Evolutionary conservation across 768 basidiomycete species (phyloP), one percentile per base, ranked within the genome.

Genomic region (Obba rivulosa): DNA sequence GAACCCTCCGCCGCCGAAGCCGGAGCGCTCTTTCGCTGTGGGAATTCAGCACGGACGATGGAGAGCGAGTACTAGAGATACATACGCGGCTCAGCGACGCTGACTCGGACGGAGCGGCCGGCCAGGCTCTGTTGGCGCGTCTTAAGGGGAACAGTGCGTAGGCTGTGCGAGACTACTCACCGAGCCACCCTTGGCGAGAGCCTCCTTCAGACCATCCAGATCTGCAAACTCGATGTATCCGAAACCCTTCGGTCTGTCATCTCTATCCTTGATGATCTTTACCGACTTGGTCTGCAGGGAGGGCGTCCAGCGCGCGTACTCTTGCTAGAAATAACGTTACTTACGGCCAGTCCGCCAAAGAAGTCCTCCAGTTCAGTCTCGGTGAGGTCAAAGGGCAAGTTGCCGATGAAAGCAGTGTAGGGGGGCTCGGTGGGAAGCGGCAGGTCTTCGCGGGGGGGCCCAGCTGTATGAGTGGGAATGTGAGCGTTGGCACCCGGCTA

Each of bases 191-290:
- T 81, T 85, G 18, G 74, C 68, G 34, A 99, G 69, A 4, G 87
- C 96, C 50, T 83, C 83, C 69, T 94, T 94, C 43, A 98, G 70
- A 41, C 81, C 85, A 17, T 94, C 91, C 49, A 92, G 61, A 45
- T 85, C 86, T n/a, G 76, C 78, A 61, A 98, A 98, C 64, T 99
- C 96, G 50, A 97, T 82, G 65, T 99, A 98, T 28, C 95, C 96
- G 69, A 97, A 98, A 1, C 96, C 96, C 67, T 97, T 97, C 17
- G 94, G 91, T 64, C 92, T 92, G 42, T 94, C 93, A 45, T 94
- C 93, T 50, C 81, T 78, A 58, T 94, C 94, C 62, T 79, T 85
- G 67, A 98, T 95, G 52, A 98, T 88, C 72, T 97, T 94, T 54
- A 92, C 79, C 17, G 84, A 83, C 63, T 87, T 87, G 53, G 83